Evolutionary conservation across 163 green algal species (phyloP).

Genomic region (Chlamydomonas reinhardtii): DNA sequence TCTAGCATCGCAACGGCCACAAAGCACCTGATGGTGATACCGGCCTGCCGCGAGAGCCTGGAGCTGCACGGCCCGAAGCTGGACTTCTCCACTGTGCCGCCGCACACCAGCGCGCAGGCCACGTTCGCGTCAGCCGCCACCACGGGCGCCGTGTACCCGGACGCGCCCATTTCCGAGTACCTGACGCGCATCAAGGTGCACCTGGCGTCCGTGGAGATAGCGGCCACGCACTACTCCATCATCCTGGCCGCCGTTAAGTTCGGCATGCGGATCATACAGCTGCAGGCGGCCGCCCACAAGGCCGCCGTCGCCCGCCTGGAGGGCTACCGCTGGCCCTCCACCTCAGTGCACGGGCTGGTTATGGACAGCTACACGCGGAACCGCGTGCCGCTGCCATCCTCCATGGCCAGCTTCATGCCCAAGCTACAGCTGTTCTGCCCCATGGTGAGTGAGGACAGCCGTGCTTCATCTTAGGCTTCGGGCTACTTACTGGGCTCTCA

Average conservation of each 20-base stretch:
- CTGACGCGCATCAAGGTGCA: slow-evolving; percentile 42
- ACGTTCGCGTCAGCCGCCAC: not conserved
- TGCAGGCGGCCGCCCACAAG: not conserved
- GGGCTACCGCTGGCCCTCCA: not conserved
- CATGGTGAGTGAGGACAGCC: slow-evolving; percentile 10
- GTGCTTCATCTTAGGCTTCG: not conserved
- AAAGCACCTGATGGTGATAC: slow-evolving; percentile 20
- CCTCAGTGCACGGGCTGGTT: slow-evolving; percentile 41
- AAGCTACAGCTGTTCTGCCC: slow-evolving; percentile 50
- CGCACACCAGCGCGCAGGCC: not conserved
- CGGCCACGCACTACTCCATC: not conserved
- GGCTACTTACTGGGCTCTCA: too few relatives aligned
- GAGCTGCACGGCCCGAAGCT: slow-evolving; percentile 29
- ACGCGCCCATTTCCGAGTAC: slow-evolving; percentile 53
- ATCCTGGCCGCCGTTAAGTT: not conserved
- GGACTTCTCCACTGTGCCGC: not conserved
- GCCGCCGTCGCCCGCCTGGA: not conserved
- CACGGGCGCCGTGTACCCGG: slow-evolving; percentile 19
- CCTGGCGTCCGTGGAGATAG: slow-evolving; percentile 39
- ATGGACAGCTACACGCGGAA: slow-evolving; percentile 52
- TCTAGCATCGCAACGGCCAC: not conserved
- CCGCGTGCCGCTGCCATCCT: slow-evolving; percentile 44
- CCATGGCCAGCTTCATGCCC: slow-evolving; percentile 50
- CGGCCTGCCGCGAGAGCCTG: not conserved
- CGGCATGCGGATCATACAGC: not conserved